Base-by-base conservation (phyloP, 805 yeast genomes). In the Metschnikowia vanudenii region DNA sequence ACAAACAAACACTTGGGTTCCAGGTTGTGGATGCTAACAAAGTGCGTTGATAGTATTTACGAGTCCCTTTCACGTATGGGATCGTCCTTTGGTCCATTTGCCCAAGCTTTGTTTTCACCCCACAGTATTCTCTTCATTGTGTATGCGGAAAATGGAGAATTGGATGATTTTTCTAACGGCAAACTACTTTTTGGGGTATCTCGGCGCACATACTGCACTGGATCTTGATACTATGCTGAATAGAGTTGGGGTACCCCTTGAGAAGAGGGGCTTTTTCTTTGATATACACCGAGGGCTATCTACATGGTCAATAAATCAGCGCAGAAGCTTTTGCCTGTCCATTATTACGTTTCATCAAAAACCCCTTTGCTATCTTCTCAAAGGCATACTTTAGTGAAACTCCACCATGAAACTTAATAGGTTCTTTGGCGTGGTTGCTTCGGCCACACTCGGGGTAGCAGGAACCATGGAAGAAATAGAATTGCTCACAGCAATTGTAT, bases 401-500 rank as follows among this genome's bases (percentile, higher is more conserved):
- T 32, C 12, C 22, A 49, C 26, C 37, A 64, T 63, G 68, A 57
- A 57, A 44, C 43, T 57, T 13, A 36, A 41, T 44, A 35, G 56
- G 20, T 12, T 52, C 18, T 42, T 53, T 28, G 45, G 43, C 39
- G 47, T 37, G 30, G 57, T 41, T 14, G 44, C 47, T 24, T 19
- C 42, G 14, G 46, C 47, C 22, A 42, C 50, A 13, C 40, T 41
- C 7, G 49, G 34, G 13, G 14, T 32, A 19, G 52, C 51, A 3
- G 55, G 49, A 6, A 37, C 32, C 14, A 14, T 24, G 22, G 20
- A 41, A 36, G 53, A 52, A 8, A 50, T 41, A 12, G 63, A 55
- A 39, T 58, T 69, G 34, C 50, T 72, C 37, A 68, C 69, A 12
- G 75, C 67, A n/a, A 54, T 73, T 22, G 64, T 64, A 33, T 55